Percentiles rank a stretch among this genome's conserved stretches.
These are phyloP conservation scores for Endoconidiophora laricicola DNA, from an alignment of 2,329 filamentous ascomycete genomes.

Conservation along the genomic window DNA sequence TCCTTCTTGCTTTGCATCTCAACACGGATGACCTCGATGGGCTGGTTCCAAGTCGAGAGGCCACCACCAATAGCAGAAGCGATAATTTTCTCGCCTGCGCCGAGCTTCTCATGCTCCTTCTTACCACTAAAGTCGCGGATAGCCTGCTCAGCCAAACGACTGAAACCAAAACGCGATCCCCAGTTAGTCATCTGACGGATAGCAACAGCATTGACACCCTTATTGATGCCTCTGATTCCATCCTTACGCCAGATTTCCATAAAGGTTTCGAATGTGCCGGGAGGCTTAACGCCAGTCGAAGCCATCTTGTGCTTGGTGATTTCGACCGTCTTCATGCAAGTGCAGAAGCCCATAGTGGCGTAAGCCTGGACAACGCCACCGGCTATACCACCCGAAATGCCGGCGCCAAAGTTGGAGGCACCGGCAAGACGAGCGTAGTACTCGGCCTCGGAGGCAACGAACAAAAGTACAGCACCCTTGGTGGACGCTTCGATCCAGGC, in stretches of 20 bases:
- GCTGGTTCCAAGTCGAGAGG: conserved; percentile 96
- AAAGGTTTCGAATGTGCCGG: conserved; percentile 87
- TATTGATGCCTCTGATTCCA: conserved; percentile 92
- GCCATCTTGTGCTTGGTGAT: conserved; percentile 97
- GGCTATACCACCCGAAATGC: conserved; percentile 79
- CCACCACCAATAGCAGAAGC: conserved; percentile 82
- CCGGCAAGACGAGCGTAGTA: conserved; percentile 77
- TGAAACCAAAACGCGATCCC: conserved; percentile 90
- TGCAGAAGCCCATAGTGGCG: conserved; percentile 99
- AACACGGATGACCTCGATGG: conserved; percentile 97
- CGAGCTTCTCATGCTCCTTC: conserved; percentile 61
- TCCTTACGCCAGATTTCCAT: conserved; percentile 93
- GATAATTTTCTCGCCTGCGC: conserved; percentile 69
- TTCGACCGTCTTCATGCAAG: conserved; percentile 99
- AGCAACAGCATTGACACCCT: conserved; percentile 93
- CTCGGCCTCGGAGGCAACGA: conserved; percentile 96
- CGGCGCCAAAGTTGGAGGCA: conserved; percentile 70
- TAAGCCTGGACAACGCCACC: conserved; percentile 96
- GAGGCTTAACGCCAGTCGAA: conserved; percentile 63
- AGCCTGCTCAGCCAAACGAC: conserved; percentile 73
- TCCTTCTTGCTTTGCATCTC: conserved; percentile 99
- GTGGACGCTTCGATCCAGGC: conserved; percentile 99
- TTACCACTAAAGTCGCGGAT: conserved; percentile 70
- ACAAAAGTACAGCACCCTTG: conserved; percentile 96
- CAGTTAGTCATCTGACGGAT: conserved; percentile 99